Percentiles rank a stretch among this genome's conserved stretches.
These are phyloP conservation scores for Hypericum androsaemum DNA, from an alignment of 345 rosid species.

Conservation along the genomic window DNA sequence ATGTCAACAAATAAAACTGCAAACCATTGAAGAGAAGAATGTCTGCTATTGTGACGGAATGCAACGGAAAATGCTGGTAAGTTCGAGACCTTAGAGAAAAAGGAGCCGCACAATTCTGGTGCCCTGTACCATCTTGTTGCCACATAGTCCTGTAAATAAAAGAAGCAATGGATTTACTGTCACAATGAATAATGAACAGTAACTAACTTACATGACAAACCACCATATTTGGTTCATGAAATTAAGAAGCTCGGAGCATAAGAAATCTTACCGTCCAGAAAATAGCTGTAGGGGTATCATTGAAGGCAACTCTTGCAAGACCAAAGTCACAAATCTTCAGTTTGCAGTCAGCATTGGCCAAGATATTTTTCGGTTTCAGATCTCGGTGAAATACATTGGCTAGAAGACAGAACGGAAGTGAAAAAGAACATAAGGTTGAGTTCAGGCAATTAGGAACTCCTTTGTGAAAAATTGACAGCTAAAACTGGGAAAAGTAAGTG, in stretches of 20 bases:
- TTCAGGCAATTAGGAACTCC: neutral
- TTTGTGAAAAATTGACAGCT: neutral
- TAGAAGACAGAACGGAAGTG: slow-evolving; percentile 15
- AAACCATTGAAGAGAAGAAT: slow-evolving; percentile 13
- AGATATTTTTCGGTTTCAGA: slow-evolving; percentile 83
- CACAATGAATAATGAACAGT: neutral
- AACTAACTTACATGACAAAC: neutral
- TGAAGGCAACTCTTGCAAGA: slow-evolving; percentile 92
- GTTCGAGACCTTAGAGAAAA: slow-evolving; percentile 74
- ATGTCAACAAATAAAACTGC: neutral
- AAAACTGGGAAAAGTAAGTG: neutral
- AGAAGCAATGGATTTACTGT: slow-evolving; percentile 1
- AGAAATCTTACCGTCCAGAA: slow-evolving; percentile 73
- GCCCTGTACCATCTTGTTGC: slow-evolving; percentile 97
- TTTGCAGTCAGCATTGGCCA: slow-evolving; percentile 94
- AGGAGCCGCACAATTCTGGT: slow-evolving; percentile 95
- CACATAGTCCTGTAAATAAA: slow-evolving; percentile 64
- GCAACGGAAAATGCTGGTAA: slow-evolving; percentile 12
- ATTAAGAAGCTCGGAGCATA: neutral
- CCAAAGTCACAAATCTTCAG: slow-evolving; percentile 98
- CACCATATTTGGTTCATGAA: neutral
- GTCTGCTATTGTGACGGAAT: slow-evolving; percentile 18
- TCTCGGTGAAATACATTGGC: slow-evolving; percentile 95
- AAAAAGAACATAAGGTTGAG: neutral
- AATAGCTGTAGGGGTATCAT: slow-evolving; percentile 87